Evolutionary conservation across 257 asterid genomes (phyloP).

Genomic region (Solanum dulcamara): DNA sequence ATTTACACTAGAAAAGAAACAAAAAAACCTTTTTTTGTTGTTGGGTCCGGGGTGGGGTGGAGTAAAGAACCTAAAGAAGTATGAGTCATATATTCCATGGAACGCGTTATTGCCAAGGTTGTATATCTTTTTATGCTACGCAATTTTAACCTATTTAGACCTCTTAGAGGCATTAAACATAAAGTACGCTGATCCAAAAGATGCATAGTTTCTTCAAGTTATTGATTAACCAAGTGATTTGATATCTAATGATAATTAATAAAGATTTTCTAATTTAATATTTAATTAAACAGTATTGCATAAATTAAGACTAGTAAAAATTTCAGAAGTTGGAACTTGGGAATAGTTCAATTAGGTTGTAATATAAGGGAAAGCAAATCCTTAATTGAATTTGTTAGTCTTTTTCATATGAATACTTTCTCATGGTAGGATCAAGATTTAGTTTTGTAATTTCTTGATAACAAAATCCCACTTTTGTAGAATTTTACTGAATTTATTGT

Average conservation of each 20-base stretch:
- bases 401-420: neutral
- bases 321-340: neutral
- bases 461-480: no score
- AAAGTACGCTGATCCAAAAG: neutral
- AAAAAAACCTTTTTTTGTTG: no score
- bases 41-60: neutral
- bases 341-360: neutral
- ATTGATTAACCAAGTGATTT: neutral
- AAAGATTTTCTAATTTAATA: neutral
- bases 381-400: neutral
- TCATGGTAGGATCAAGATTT: neutral
- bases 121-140: neutral
- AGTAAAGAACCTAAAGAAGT: neutral
- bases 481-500: no score
- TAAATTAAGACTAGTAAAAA: neutral
- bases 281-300: accelerated
- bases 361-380: neutral
- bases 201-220: neutral
- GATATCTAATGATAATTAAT: neutral
- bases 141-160: neutral
- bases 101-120: neutral
- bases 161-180: neutral
- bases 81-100: neutral
- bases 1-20: neutral
- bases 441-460: neutral